Base-by-base conservation (phyloP, 495 filamentous ascomycete species). In the Xylaria castorea region DNA sequence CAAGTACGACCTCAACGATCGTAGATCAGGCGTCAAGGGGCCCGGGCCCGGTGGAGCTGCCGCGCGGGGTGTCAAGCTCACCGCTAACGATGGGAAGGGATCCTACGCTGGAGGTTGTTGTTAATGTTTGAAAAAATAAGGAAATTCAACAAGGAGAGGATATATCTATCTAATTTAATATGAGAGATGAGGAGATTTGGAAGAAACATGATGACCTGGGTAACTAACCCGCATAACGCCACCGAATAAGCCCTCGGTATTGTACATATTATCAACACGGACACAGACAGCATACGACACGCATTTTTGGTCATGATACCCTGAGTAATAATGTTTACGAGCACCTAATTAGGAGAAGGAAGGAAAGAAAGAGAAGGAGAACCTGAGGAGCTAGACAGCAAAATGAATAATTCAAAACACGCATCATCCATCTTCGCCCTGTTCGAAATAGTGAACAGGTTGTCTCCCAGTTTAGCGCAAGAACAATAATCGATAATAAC, bases 1-100 rank as follows among this genome's bases (percentile, higher is more conserved):
- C 3, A 93, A 88, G 77, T 98, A 98, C 81, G 94, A 98, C 81
- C 84, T 99, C 74, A 97, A 97, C 81, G 96, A 98, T 82, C 89
- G 94, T 74, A 88, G 95, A 75, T 93, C 91, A 70, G 96, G 96
- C n/a, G 96, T 99, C 48, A 98, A 97, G 81, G 84, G 82, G 2
- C 84, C 81, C 1, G 81, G 75, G 5, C 78, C 78, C 20, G 74
- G 72, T 42, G 55, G 63, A 3, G 90, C 91, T 18, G 89, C 88
- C 42, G 88, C 88, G 20, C 81, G 81, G 62, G 80, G 80, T 55
- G 81, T 87, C 4, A 82, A 78, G 70, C 73, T 88, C 53, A 73
- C 78, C 77, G 80, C 61, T 48, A 79, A 75, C 53, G 78, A 74
- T 77, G 81, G 57, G 72, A 80, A 48, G 79, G 82, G 68, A 34